Evolutionary conservation across 139 green algal species (phyloP).

Genomic region (Tetraselmis chui): DNA sequence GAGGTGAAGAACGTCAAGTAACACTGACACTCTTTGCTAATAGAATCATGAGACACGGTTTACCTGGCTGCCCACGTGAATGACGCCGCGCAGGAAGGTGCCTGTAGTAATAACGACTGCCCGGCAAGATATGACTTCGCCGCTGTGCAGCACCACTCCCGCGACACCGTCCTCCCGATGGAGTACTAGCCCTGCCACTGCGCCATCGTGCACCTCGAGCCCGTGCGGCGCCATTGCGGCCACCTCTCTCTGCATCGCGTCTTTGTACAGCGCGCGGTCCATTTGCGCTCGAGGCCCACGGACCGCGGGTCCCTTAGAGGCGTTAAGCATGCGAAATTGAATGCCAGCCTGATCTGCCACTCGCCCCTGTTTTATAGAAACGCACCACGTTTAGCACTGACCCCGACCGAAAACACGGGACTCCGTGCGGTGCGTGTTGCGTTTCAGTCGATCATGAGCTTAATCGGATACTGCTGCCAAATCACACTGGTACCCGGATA

Average conservation of each 20-base stretch:
- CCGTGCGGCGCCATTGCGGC: background rate
- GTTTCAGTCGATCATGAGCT: too few species aligned
- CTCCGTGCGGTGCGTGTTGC: too few species aligned
- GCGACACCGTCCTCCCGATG: background rate
- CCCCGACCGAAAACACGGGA: too few species aligned
- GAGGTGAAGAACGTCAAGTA: too few species aligned
- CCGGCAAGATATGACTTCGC: conserved; percentile 24
- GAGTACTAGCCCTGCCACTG: conserved; percentile 40
- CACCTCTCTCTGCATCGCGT: conserved; percentile 26
- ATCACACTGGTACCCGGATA: too few species aligned
- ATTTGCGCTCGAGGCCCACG: conserved; percentile 51
- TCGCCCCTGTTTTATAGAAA: conserved; percentile 19
- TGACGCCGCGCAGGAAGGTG: conserved; percentile 43
- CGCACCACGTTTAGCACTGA: too few species aligned
- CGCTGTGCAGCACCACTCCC: conserved; percentile 22
- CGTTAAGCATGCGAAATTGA: conserved; percentile 55
- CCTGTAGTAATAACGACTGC: conserved; percentile 48
- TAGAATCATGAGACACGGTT: too few species aligned
- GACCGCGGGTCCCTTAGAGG: conserved; percentile 45
- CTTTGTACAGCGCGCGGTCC: conserved; percentile 53
- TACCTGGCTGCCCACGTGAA: conserved; percentile 42
- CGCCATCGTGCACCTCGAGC: conserved; percentile 38
- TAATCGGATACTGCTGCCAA: too few species aligned
- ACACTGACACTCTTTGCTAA: too few species aligned
- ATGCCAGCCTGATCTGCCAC: conserved; percentile 46